phyloP scores from a whole-genome alignment of 306 rosid genomes.

The Gastrolobium bilobum region DNA sequence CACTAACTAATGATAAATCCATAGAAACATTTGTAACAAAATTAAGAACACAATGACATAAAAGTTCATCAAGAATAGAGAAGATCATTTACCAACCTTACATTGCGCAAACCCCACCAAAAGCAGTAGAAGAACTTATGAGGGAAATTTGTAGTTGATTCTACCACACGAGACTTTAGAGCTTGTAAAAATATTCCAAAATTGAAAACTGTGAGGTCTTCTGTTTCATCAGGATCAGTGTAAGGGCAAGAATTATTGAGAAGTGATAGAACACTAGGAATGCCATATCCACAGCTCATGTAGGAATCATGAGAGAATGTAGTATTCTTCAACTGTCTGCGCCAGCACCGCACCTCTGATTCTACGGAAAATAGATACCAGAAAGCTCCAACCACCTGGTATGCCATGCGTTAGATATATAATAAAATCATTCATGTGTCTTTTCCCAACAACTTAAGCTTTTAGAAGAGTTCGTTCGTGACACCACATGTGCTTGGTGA shows the following conservation, averaged over 20 bases:
- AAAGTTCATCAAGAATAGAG: slow-evolving; percentile 18
- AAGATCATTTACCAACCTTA: slow-evolving; percentile 64
- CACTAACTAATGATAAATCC: not conserved
- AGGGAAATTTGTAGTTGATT: slow-evolving; percentile 47
- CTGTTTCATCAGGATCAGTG: slow-evolving; percentile 45
- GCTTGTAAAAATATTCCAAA: slow-evolving; percentile 80
- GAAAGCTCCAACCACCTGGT: slow-evolving; percentile 82
- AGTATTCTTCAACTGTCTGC: not conserved
- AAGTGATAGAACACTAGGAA: fast-evolving
- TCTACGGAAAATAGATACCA: slow-evolving; percentile 87
- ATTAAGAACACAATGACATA: slow-evolving; percentile 12
- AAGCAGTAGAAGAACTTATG: slow-evolving; percentile 79
- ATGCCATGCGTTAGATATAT: not conserved
- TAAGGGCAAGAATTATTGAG: slow-evolving; percentile 54
- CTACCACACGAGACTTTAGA: slow-evolving; percentile 58
- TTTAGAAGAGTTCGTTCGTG: too few relatives aligned
- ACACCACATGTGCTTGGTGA: not conserved
- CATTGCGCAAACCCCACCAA: slow-evolving; percentile 94
- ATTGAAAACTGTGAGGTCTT: slow-evolving; percentile 52
- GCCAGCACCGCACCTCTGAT: slow-evolving; percentile 74
- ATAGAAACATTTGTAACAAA: not conserved
- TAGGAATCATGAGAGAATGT: not conserved
- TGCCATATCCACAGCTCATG: slow-evolving; percentile 47
- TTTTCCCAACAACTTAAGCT: too few relatives aligned
- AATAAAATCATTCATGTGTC: too few relatives aligned